Base-by-base conservation (phyloP, 352 stramenopile genomes). In the Globisporangium mamillatum region DNA sequence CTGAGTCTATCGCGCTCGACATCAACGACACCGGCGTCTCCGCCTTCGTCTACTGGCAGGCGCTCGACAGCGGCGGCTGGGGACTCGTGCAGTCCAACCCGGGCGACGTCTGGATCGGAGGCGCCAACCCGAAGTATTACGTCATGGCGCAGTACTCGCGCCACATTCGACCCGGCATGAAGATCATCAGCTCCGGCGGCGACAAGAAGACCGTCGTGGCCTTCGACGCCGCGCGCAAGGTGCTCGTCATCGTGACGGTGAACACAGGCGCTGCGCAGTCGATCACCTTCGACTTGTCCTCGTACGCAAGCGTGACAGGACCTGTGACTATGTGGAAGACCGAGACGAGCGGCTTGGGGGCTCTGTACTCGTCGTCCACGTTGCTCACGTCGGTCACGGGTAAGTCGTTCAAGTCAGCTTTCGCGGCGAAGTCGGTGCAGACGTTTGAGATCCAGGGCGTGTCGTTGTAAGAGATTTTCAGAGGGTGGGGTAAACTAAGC, bases 41-140 rank as follows among this genome's bases (percentile, higher is more conserved):
- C 12, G 81, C 76, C 4, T 90, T 90, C 58, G 79, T 90, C 57
- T 90, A 90, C 69, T 90, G 81, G 81, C 78, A 90, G 60, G 71
- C 65, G 9, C 69, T 88, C n/a, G 77, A 89, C 55, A 75, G 75
- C 34, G 79, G 74, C 12, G 77, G 70, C n/a, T 90, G 81, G 79
- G 81, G 79, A 0, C 69, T 88, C 10, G 70, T 90, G 29, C 72
- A 88, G 55, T 81, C 81, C 18, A 73, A 73, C 56, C 76, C 70
- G 2, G 68, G 58, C 4, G 72, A 86, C 53, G 74, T 73, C 29
- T 78, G 61, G 56, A 80, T 90, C 50, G 72, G 68, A 38, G 54
- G 56, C 5, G 63, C 75, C 18, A 88, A 85, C 56, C 46, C 66
- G 5, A 90, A 90, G 69, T 88, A 85, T 57, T 82, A 79, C n/a